Evolutionary conservation across 1,139 yeast genomes (phyloP), one percentile per base, ranked within the genome.

Genomic region (Saccharomyces hybrid): DNA sequence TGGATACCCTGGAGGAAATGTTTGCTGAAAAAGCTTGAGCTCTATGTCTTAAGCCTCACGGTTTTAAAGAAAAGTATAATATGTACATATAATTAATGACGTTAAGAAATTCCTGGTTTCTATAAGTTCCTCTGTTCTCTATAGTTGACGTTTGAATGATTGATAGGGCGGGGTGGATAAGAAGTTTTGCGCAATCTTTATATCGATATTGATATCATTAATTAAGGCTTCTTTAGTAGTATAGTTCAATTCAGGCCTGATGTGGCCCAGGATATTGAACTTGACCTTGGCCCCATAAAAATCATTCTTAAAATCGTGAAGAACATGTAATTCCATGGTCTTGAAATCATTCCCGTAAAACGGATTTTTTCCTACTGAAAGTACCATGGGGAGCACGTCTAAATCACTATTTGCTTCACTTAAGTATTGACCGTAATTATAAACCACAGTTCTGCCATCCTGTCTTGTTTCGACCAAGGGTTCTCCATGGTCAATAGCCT

Each of bases 361-460:
- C 16, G 99, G 99, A 67, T 93, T 95, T 88, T 90, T 89, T 1
- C 99, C 99, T 28, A 95, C 80, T 19, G 96, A 88, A 88, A 91
- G 86, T 23, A 91, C 98, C 86, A 90, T 89, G 0, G 97, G 97
- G 28, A 83, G 75, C 0, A 71, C 71, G 14, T 71, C 72, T 16
- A 75, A 63, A 50, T 79, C 80, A 13, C 61, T 61, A 27, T 55
- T 61, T 11, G 76, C 78, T 0, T 61, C 66, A 1, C 62, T 56
- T 46, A 89, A 70, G 23, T 70, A 64, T 8, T 72, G 63, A 0
- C 97, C 97, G 65, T 82, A 81, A 60, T 84, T 84, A 67, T 84
- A 79, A 56, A 74, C 70, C 44, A 87, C 78, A 57, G 80, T 67
- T 53, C 75, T 63, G 1, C 73, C 74, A 56, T 69, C 68, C 23